Evolutionary conservation across 2,329 filamentous ascomycete species (phyloP), one percentile per base, ranked within the genome.

Genomic region (Trichoderma simmonsii): DNA sequence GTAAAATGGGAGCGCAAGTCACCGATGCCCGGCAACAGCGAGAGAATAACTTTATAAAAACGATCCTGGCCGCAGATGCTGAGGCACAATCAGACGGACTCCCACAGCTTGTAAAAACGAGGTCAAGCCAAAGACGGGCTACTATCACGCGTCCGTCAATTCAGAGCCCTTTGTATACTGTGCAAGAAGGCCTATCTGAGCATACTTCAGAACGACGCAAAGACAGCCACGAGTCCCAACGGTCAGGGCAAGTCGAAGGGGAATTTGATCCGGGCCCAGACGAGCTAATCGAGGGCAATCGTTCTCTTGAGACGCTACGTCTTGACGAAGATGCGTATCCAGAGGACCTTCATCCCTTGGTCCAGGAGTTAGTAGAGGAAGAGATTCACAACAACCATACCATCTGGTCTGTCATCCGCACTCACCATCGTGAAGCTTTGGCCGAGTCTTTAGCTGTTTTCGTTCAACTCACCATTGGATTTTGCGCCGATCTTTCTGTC

Each of bases 341-440:
- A 26, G 64, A 57, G 48, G 51, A 67, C 36, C 64, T 67, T 15
- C 32, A 67, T 9, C 64, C 64, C 4, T 67, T 67, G 32, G 32
- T 67, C 51, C 64, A 57, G 21, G 32, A 67, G 4, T 28, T 67
- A 32, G 51, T 67, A 21, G 63, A 66, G 30, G 63, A 66, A 6
- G 63, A 66, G 28, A 57, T 67, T 11, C 48, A 67, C 24, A 66
- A 66, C 63, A 66, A 66, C 43, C 63, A 67, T 3, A 67, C 64
- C 8, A 51, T 67, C 6, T 67, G 64, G 64, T 67, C 51, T 43
- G 64, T 51, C 7, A 51, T 51, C 9, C 43, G 43, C n/a, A 51
- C 43, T 51, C 43, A 51, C 43, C 43, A 51, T 21, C 43, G 43
- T 6, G 43, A 51, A 51, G 43, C 43, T 12, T 51, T 51, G n/a